Percentiles rank a stretch among this genome's conserved stretches.
phyloP scores from a whole-genome alignment of 1,284 basidiomycete species.

The Ustilago sp. region DNA sequence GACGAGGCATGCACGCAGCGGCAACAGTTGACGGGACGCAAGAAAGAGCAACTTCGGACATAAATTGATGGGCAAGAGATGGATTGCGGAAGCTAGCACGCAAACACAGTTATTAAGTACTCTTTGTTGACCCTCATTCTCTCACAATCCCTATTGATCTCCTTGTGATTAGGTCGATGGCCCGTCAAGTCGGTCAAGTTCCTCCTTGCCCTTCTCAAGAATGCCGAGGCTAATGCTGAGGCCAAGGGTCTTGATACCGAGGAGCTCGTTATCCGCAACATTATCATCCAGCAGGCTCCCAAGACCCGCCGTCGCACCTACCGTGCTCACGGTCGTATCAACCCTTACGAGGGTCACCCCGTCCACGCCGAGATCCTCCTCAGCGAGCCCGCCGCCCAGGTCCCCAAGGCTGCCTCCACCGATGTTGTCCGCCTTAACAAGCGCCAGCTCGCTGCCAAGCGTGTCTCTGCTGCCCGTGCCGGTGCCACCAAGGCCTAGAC shows the following conservation, averaged over 20 bases:
- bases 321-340: slow-evolving; percentile 93
- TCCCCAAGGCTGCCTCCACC: slow-evolving; percentile 63
- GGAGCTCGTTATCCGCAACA: slow-evolving; percentile 94
- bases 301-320: slow-evolving; percentile 99
- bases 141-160: background rate
- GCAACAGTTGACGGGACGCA: background rate
- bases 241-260: slow-evolving; percentile 95
- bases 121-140: slow-evolving; percentile 15
- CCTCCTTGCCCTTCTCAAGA: slow-evolving; percentile 94
- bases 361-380: slow-evolving; percentile 84
- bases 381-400: slow-evolving; percentile 63
- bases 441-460: slow-evolving; percentile 67
- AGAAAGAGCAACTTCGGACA: background rate
- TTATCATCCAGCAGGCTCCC: slow-evolving; percentile 98
- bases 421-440: slow-evolving; percentile 64
- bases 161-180: slow-evolving; percentile 80
- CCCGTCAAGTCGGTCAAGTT: slow-evolving; percentile 99
- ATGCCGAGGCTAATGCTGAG: slow-evolving; percentile 98
- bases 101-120: background rate
- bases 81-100: background rate
- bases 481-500: slow-evolving; percentile 55
- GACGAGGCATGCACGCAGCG: no score
- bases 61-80: background rate
- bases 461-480: slow-evolving; percentile 61
- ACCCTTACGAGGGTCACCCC: slow-evolving; percentile 81